Conservation (phyloP, 73 alveolate species). For the Paramecium biaurelia region DNA sequence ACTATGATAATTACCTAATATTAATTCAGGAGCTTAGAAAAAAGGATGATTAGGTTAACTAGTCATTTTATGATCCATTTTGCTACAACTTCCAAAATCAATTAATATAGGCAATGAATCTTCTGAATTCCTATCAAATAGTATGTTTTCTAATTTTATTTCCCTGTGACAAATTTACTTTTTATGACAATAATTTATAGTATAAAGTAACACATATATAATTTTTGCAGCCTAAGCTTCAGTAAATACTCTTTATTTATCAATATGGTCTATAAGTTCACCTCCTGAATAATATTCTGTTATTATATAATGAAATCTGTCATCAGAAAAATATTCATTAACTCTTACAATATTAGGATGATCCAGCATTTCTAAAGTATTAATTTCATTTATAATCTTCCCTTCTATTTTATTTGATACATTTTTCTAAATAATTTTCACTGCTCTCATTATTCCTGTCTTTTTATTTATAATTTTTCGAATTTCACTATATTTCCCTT, state of each 20-base stretch:
- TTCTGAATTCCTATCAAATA: slow-evolving; percentile 62
- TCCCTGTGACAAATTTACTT: slow-evolving; percentile 78
- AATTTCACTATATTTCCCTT: slow-evolving; percentile 51
- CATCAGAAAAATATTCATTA: slow-evolving; percentile 56
- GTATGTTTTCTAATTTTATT: slow-evolving; percentile 76
- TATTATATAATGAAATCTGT: slow-evolving; percentile 48
- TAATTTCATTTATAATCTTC: not conserved
- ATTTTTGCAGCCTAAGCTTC: slow-evolving; percentile 65
- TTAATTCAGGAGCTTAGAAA: slow-evolving; percentile 71
- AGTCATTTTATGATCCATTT: not conserved
- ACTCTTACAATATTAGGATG: slow-evolving; percentile 60
- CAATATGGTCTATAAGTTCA: slow-evolving; percentile 45
- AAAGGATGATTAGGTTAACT: slow-evolving; percentile 13
- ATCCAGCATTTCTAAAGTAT: slow-evolving; percentile 35
- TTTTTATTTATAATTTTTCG: slow-evolving; percentile 18
- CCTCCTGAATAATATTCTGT: slow-evolving; percentile 69
- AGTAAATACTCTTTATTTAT: slow-evolving; percentile 7
- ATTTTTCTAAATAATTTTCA: slow-evolving; percentile 41
- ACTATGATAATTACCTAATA: slow-evolving; percentile 53
- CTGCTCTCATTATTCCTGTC: slow-evolving; percentile 61
- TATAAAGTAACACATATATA: slow-evolving; percentile 68
- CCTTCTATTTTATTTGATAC: slow-evolving; percentile 25
- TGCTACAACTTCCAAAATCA: slow-evolving; percentile 60
- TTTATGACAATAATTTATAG: slow-evolving; percentile 81
- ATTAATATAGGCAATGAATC: slow-evolving; percentile 37